Evolutionary conservation across 2,329 filamentous ascomycete genomes (phyloP).

Genomic region (Ceratocystis papillata): DNA sequence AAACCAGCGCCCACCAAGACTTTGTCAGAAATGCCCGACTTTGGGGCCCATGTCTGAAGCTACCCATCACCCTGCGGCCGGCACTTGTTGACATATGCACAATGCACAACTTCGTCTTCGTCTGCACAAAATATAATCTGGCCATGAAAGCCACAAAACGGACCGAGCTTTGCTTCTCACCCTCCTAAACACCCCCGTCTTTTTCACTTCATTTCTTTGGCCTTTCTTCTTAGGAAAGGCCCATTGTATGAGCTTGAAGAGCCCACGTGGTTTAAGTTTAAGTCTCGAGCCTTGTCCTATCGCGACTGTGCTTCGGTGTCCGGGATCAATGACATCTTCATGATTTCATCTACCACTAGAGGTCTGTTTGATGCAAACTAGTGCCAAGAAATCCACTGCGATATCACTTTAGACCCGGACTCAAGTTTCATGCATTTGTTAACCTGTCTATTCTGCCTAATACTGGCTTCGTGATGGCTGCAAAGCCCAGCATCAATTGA

Average conservation of each 20-base stretch:
- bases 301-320: neutral
- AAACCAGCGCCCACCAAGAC: neutral
- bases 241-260: neutral
- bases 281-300: neutral
- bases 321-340: neutral
- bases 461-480: too few species aligned
- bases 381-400: too few species aligned
- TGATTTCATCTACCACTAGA: neutral
- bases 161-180: neutral
- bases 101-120: neutral
- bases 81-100: conserved; percentile 8
- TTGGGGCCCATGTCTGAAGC: neutral
- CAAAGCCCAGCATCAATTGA: too few species aligned
- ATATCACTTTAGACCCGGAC: neutral
- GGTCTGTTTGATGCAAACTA: neutral
- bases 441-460: too few species aligned
- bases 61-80: neutral
- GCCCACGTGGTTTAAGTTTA: conserved; percentile 14
- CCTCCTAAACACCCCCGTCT: neutral
- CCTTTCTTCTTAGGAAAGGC: neutral
- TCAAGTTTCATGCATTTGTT: neutral
- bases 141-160: neutral
- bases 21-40: too few species aligned
- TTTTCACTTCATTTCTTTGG: neutral
- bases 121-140: neutral